Evolutionary conservation across 148 eudicot species (phyloP).

Genomic region (Camellia granthamiana): DNA sequence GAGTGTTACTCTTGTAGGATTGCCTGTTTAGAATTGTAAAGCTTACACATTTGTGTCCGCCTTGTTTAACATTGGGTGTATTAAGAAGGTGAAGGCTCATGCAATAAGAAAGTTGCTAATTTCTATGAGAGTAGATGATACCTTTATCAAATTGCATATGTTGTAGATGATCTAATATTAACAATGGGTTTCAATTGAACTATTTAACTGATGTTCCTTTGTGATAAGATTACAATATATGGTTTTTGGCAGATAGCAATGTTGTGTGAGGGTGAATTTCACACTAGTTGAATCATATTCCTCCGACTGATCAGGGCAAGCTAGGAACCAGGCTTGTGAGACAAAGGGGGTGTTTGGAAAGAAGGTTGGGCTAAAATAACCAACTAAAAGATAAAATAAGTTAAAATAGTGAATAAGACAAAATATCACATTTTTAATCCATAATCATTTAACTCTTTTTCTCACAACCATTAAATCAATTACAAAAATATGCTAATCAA

Average conservation of each 20-base stretch:
- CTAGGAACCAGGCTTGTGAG: no score
- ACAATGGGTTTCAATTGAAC: background rate
- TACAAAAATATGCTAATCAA: no score
- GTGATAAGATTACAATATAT: background rate
- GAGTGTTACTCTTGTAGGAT: slow-evolving; percentile 4
- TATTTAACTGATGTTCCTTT: background rate
- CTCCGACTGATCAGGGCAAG: no score
- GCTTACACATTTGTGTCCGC: slow-evolving; percentile 8
- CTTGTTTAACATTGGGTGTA: slow-evolving; percentile 11
- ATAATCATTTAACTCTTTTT: no score
- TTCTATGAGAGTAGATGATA: background rate
- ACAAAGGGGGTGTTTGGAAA: no score
- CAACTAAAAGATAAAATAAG: no score
- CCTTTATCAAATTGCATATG: background rate
- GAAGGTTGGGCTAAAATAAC: no score
- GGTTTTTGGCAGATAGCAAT: background rate
- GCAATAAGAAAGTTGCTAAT: slow-evolving; percentile 11
- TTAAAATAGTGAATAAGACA: no score
- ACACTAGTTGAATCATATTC: no score
- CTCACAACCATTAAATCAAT: no score
- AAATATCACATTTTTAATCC: no score
- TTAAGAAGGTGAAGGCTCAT: slow-evolving; percentile 15
- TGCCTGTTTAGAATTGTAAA: slow-evolving; percentile 14
- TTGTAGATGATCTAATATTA: background rate
- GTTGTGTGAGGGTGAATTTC: no score